These are phyloP conservation scores for Penicillium glabrum DNA, from an alignment of 2,329 filamentous ascomycete species.

Conservation along the genomic window DNA sequence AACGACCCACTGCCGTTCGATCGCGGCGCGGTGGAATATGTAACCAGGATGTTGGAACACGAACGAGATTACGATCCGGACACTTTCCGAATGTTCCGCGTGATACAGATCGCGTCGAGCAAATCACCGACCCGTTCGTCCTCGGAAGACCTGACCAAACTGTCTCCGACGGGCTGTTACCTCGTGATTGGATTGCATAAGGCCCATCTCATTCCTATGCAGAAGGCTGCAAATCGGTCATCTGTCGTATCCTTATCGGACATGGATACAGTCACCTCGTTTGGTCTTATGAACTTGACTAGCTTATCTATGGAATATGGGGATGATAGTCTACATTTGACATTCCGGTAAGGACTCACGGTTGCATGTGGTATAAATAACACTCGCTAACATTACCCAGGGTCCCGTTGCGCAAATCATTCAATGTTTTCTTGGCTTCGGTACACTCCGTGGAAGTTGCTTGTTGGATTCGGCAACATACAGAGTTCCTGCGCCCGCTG, in stretches of 20 bases:
- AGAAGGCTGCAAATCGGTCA: slow-evolving; percentile 56
- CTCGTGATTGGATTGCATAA: slow-evolving; percentile 69
- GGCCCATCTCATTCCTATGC: slow-evolving; percentile 66
- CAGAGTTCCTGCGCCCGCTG: slow-evolving; percentile 64
- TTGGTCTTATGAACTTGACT: slow-evolving; percentile 64
- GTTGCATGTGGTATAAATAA: neutral
- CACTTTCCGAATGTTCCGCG: slow-evolving; percentile 68
- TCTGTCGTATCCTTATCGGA: slow-evolving; percentile 56
- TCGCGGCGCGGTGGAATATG: slow-evolving; percentile 61
- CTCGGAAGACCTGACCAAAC: slow-evolving; percentile 65
- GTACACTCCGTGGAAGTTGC: slow-evolving; percentile 65
- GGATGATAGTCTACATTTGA: slow-evolving; percentile 67
- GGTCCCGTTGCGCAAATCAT: slow-evolving; percentile 56
- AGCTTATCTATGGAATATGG: slow-evolving; percentile 59
- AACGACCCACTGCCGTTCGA: slow-evolving; percentile 55
- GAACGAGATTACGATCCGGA: slow-evolving; percentile 68
- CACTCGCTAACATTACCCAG: slow-evolving; percentile 25
- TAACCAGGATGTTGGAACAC: slow-evolving; percentile 62
- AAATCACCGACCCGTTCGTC: slow-evolving; percentile 59
- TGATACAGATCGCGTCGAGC: slow-evolving; percentile 61
- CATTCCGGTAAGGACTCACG: slow-evolving; percentile 52
- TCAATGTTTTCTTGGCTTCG: slow-evolving; percentile 62
- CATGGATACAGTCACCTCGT: slow-evolving; percentile 53
- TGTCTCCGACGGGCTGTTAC: slow-evolving; percentile 65
- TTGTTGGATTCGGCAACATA: slow-evolving; percentile 59